These are phyloP conservation scores for Linderniella brevidens DNA, from an alignment of 257 asterid genomes.

Conservation along the genomic window DNA sequence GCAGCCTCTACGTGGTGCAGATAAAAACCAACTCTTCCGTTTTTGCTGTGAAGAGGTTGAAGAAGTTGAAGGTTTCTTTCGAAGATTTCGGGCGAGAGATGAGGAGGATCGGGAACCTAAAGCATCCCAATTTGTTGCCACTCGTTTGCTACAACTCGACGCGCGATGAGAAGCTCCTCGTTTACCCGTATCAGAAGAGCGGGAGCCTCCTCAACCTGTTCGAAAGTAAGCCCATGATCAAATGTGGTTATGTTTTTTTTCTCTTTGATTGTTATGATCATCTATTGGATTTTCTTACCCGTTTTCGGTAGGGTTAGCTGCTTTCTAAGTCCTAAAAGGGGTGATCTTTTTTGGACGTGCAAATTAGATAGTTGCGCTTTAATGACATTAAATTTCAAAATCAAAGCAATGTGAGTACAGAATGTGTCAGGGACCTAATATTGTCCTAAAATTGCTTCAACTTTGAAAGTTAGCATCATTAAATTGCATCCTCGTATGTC, in stretches of 20 bases:
- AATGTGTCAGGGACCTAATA: too few species aligned
- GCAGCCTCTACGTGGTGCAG: constrained; percentile 25
- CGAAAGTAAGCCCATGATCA: constrained; percentile 10
- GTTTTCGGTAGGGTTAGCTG: too few species aligned
- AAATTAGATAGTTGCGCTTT: too few species aligned
- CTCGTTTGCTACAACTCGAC: constrained; percentile 24
- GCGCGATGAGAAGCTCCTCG: constrained; percentile 21
- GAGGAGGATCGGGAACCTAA: constrained; percentile 25
- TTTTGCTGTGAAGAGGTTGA: constrained; percentile 31
- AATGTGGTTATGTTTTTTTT: not conserved
- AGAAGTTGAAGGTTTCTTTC: constrained; percentile 15
- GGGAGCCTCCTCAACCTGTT: constrained; percentile 26
- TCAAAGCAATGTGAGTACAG: too few species aligned
- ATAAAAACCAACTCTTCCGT: constrained; percentile 12
- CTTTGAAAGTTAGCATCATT: too few species aligned
- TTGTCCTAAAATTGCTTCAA: too few species aligned
- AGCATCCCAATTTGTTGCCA: constrained; percentile 31
- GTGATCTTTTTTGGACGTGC: too few species aligned
- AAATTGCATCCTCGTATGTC: too few species aligned
- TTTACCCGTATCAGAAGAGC: constrained; percentile 24
- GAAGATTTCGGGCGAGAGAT: constrained; percentile 22
- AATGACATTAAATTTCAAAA: too few species aligned
- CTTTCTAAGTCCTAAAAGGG: too few species aligned
- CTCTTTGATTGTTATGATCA: too few species aligned
- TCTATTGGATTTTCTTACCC: too few species aligned